Conservation (phyloP, 768 basidiomycete genomes). For the Chalciporus sphaerocephalus region DNA sequence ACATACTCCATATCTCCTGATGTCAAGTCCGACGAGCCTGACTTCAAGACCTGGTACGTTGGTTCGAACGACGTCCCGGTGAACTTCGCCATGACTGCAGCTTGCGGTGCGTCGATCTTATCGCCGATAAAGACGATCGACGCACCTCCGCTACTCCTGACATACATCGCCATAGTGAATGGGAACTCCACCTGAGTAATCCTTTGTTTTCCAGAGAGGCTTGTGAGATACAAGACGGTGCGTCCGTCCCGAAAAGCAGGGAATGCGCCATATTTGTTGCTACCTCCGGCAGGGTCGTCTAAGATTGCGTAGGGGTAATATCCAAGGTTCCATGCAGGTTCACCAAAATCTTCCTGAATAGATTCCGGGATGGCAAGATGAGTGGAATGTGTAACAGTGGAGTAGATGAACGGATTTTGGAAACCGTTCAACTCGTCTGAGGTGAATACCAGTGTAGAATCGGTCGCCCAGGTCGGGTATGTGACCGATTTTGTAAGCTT, state of each 20-base stretch:
- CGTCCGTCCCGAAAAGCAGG: slow-evolving; percentile 28
- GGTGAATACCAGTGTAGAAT: slow-evolving; percentile 53
- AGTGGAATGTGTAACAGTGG: slow-evolving; percentile 24
- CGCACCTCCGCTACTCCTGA: background rate
- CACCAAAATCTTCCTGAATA: slow-evolving; percentile 24
- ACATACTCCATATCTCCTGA: slow-evolving; percentile 1
- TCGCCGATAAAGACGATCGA: slow-evolving; percentile 12
- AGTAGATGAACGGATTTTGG: slow-evolving; percentile 41
- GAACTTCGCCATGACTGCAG: slow-evolving; percentile 3
- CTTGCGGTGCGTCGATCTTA: slow-evolving; percentile 1
- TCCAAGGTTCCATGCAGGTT: slow-evolving; percentile 16
- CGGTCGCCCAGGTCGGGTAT: slow-evolving; percentile 36
- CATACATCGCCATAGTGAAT: background rate
- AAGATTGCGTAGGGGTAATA: slow-evolving; percentile 21
- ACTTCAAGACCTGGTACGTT: slow-evolving; percentile 3
- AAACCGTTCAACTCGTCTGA: slow-evolving; percentile 55
- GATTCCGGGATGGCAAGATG: slow-evolving; percentile 23
- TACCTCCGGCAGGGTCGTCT: slow-evolving; percentile 4
- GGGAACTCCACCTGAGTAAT: background rate
- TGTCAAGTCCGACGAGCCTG: slow-evolving; percentile 14
- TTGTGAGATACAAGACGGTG: slow-evolving; percentile 32
- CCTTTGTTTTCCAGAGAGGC: slow-evolving; percentile 10
- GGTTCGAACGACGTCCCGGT: slow-evolving; percentile 2
- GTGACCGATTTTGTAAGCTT: slow-evolving; percentile 34
- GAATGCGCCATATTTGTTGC: slow-evolving; percentile 24